phyloP scores from a whole-genome alignment of 2,329 filamentous ascomycete genomes.

The Huntiella savannae region DNA sequence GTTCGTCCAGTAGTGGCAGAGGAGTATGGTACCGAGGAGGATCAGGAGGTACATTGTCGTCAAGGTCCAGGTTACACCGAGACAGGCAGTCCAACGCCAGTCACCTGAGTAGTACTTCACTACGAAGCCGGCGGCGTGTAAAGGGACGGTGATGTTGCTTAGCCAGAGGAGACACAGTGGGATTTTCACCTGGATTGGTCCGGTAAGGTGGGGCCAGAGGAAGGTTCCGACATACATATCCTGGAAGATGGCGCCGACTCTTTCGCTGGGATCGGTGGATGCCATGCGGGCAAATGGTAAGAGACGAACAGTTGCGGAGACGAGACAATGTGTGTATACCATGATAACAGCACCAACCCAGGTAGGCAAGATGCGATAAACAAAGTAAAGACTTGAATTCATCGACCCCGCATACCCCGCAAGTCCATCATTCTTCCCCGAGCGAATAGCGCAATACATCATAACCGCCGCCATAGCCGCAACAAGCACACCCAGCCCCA shows the following conservation, averaged over 20 bases:
- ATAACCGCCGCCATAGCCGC: slow-evolving; percentile 53
- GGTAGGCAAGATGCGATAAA: slow-evolving; percentile 72
- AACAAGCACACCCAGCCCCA: slow-evolving; percentile 39
- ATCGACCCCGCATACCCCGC: slow-evolving; percentile 46
- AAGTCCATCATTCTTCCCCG: slow-evolving; percentile 41
- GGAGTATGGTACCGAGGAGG: slow-evolving; percentile 33
- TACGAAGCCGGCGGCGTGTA: slow-evolving; percentile 61
- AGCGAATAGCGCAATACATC: slow-evolving; percentile 54
- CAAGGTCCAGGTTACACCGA: slow-evolving; percentile 60
- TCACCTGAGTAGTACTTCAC: slow-evolving; percentile 34
- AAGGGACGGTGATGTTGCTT: slow-evolving; percentile 58
- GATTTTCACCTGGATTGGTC: slow-evolving; percentile 46
- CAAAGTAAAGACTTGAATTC: slow-evolving; percentile 58
- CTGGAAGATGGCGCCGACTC: slow-evolving; percentile 48
- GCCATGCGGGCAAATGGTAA: slow-evolving; percentile 65
- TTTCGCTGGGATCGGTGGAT: slow-evolving; percentile 36
- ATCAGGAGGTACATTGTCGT: slow-evolving; percentile 56
- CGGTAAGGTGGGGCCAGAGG: slow-evolving; percentile 36
- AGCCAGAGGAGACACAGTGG: slow-evolving; percentile 58
- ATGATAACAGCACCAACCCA: slow-evolving; percentile 52
- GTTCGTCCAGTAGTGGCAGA: slow-evolving; percentile 46
- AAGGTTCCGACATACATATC: slow-evolving; percentile 53
- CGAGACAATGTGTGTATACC: slow-evolving; percentile 58
- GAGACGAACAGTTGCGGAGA: slow-evolving; percentile 55
- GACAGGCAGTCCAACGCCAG: slow-evolving; percentile 68